Evolutionary conservation across 495 filamentous ascomycete genomes (phyloP).

Genomic region (Hyaloscypha finlandica): DNA sequence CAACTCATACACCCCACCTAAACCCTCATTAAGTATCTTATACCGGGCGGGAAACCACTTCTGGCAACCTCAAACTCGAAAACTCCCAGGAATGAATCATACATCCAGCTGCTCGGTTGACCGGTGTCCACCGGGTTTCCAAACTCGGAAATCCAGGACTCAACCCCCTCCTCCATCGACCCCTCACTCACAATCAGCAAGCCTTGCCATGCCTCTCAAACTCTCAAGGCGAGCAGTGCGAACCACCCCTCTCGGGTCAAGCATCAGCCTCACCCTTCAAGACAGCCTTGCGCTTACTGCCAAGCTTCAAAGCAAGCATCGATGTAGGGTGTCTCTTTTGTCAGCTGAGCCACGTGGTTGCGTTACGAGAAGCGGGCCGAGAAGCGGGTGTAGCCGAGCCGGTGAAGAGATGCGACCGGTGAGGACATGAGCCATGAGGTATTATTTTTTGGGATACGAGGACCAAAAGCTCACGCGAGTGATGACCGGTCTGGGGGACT

Average conservation of each 20-base stretch:
- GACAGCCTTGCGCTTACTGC: background rate
- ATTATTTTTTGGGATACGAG: background rate
- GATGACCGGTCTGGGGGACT: no score
- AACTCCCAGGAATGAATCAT: no score
- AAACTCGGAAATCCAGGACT: no score
- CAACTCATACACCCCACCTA: background rate
- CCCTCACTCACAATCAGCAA: no score
- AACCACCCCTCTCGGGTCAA: background rate
- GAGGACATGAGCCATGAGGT: background rate
- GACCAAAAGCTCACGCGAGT: no score
- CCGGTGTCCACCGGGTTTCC: no score
- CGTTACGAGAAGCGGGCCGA: background rate
- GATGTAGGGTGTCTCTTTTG: background rate
- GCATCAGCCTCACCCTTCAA: background rate
- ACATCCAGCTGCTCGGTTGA: no score
- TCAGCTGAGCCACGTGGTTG: background rate
- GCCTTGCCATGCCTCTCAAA: no score
- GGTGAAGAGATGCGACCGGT: constrained; percentile 2
- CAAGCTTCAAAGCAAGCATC: background rate
- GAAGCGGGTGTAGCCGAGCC: constrained; percentile 9
- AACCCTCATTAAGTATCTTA: background rate
- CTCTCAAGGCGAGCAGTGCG: no score
- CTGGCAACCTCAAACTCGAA: no score
- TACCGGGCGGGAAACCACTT: no score
- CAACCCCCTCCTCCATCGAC: no score